phyloP scores from a whole-genome alignment of 2,329 filamentous ascomycete genomes.

The Trichoderma simmonsii region DNA sequence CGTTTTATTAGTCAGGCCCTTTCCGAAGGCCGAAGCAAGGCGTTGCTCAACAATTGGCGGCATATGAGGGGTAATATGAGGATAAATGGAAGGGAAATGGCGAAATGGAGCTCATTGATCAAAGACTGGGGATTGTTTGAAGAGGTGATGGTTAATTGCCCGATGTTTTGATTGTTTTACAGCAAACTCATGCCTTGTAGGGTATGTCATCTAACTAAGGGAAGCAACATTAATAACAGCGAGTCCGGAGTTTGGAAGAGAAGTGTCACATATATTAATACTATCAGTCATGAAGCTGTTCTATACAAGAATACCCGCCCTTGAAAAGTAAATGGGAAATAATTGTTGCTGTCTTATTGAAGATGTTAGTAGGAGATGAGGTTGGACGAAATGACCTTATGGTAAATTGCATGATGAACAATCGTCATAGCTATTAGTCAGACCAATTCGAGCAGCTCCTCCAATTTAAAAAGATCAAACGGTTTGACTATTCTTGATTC shows the following conservation, averaged over 20 bases:
- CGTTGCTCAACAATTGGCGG: background rate
- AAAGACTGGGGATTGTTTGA: fast-evolving
- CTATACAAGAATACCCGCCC: fast-evolving
- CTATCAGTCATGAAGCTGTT: background rate
- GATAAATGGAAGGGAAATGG: background rate
- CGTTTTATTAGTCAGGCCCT: background rate
- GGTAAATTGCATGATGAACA: background rate
- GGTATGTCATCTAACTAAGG: background rate
- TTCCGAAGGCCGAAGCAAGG: background rate
- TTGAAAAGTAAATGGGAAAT: background rate
- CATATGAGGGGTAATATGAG: background rate
- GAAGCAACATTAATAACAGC: background rate
- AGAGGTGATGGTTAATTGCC: background rate
- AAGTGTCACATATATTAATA: background rate
- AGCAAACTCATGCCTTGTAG: background rate
- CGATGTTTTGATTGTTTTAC: background rate
- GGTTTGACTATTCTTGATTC: background rate
- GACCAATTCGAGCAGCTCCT: background rate
- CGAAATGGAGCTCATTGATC: background rate
- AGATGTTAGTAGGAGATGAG: background rate
- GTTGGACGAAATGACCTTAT: background rate
- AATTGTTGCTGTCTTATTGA: background rate
- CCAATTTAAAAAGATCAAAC: background rate
- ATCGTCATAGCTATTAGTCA: background rate
- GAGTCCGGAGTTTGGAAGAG: background rate